Conservation (phyloP, 2,329 filamentous ascomycete species). For the Erysiphe pulchra region DNA sequence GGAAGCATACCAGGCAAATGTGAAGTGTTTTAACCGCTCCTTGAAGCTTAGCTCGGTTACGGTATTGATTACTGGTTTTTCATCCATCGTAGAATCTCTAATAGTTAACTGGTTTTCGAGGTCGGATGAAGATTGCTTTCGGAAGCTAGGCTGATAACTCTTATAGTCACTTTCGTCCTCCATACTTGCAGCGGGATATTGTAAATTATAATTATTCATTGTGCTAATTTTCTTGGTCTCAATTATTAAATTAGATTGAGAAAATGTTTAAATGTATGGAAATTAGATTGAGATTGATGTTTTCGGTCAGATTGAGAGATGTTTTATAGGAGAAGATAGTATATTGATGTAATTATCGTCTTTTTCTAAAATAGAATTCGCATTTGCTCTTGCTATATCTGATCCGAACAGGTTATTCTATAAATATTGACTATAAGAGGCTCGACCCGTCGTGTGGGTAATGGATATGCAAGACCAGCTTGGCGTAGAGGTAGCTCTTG, state of each 20-base stretch:
- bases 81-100: neutral
- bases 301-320: neutral
- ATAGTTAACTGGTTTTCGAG: neutral
- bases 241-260: too few species aligned
- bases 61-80: conserved; percentile 1
- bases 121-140: neutral
- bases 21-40: conserved; percentile 9
- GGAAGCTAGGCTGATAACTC: neutral
- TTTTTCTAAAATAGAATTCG: neutral
- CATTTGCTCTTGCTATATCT: neutral
- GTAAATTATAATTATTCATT: neutral
- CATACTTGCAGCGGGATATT: neutral
- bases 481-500: neutral
- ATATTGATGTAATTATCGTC: neutral
- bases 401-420: neutral
- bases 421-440: neutral
- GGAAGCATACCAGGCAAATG: conserved; percentile 35
- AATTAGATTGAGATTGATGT: neutral
- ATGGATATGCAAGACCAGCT: neutral
- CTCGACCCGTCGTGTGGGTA: too few species aligned
- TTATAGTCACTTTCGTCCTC: neutral
- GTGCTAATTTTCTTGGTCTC: neutral
- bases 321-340: neutral
- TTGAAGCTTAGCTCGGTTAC: conserved; percentile 5
- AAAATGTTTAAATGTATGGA: neutral